These are phyloP conservation scores for Podospora didyma DNA, from an alignment of 495 filamentous ascomycete genomes.

Conservation along the genomic window DNA sequence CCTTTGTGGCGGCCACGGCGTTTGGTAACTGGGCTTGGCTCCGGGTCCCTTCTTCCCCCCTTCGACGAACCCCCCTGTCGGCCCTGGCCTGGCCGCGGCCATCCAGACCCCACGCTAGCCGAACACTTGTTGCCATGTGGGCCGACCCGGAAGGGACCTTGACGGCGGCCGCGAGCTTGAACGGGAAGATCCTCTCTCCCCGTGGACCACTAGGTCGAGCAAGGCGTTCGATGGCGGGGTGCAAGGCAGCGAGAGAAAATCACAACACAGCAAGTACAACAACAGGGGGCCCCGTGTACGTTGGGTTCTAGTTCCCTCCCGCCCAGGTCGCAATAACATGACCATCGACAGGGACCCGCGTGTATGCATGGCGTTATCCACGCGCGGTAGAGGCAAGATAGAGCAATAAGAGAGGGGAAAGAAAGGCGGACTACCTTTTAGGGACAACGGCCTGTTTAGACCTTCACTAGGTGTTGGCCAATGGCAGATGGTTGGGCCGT, in stretches of 20 bases:
- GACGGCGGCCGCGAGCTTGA: constrained; percentile 17
- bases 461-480: constrained; percentile 9
- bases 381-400: constrained; percentile 2
- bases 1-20: constrained; percentile 8
- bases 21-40: constrained; percentile 4
- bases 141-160: constrained; percentile 21
- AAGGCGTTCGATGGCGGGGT: constrained; percentile 12
- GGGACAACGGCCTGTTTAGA: constrained; percentile 6
- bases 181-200: constrained; percentile 25
- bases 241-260: not conserved
- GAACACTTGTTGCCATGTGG: constrained; percentile 29
- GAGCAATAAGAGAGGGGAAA: constrained; percentile 1
- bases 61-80: constrained; percentile 4
- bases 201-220: constrained; percentile 7
- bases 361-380: constrained; percentile 21
- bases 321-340: constrained; percentile 25
- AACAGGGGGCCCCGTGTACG: constrained; percentile 8
- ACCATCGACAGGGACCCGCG: constrained; percentile 19
- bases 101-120: constrained; percentile 24
- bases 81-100: constrained; percentile 20
- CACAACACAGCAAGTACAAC: not conserved
- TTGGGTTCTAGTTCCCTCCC: constrained; percentile 20
- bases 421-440: not conserved
- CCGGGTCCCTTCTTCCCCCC: not conserved
- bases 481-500: constrained; percentile 8